Percentiles rank a stretch among this genome's conserved stretches.
Evolutionary conservation across 306 rosid species (phyloP).

Genomic region (Acacia confusa): DNA sequence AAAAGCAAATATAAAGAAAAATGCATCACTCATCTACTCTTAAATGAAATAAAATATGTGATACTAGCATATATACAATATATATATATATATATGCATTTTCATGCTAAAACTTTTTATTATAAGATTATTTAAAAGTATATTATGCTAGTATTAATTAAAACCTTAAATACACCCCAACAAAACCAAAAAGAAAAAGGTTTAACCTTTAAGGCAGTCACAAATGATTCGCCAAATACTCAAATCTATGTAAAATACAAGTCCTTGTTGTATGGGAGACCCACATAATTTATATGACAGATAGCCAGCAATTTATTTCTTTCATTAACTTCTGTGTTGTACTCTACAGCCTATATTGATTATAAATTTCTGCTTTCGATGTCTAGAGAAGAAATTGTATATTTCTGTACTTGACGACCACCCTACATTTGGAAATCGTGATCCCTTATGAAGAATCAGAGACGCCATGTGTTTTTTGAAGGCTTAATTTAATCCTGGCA

Average conservation of each 20-base stretch:
- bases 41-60: too few relatives aligned
- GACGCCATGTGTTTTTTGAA: not conserved
- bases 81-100: too few relatives aligned
- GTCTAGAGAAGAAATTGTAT: not conserved
- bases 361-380: not conserved
- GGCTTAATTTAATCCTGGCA: not conserved
- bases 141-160: too few relatives aligned
- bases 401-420: not conserved
- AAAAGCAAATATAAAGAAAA: too few relatives aligned
- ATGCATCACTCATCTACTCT: too few relatives aligned
- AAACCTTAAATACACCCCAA: too few relatives aligned
- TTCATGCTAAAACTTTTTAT: too few relatives aligned
- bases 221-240: not conserved
- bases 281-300: not conserved
- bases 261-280: not conserved
- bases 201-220: too few relatives aligned
- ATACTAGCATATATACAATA: too few relatives aligned
- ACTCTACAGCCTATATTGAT: not conserved
- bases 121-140: too few relatives aligned
- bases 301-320: not conserved
- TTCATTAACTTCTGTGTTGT: not conserved
- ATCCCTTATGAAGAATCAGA: not conserved
- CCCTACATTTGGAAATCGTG: not conserved
- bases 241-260: too few relatives aligned
- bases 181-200: too few relatives aligned